These are phyloP conservation scores for Anthostomella pinea DNA, from an alignment of 2,329 filamentous ascomycete genomes.

Conservation along the genomic window DNA sequence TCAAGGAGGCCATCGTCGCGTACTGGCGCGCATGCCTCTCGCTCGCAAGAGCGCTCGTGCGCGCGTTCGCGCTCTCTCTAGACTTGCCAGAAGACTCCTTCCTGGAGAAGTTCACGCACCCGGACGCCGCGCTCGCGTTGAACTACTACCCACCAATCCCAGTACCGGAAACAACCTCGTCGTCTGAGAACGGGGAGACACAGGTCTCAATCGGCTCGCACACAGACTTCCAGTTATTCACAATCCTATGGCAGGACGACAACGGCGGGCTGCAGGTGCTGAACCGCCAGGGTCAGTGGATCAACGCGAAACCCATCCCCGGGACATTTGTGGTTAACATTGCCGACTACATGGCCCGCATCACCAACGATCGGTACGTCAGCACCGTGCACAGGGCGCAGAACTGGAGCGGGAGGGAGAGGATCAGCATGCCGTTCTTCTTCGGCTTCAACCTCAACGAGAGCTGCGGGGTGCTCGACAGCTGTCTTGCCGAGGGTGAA, in stretches of 20 bases:
- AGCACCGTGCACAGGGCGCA: slow-evolving; percentile 40
- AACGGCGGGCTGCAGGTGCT: slow-evolving; percentile 44
- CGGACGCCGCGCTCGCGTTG: slow-evolving; percentile 34
- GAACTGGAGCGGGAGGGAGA: slow-evolving; percentile 34
- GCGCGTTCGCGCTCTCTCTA: slow-evolving; percentile 40
- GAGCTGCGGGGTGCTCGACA: slow-evolving; percentile 39
- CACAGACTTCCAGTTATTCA: slow-evolving; percentile 48
- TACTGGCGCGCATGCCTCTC: slow-evolving; percentile 36
- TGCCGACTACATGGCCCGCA: slow-evolving; percentile 40
- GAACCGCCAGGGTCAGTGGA: slow-evolving; percentile 42
- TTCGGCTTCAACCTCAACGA: slow-evolving; percentile 37
- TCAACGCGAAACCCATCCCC: slow-evolving; percentile 40
- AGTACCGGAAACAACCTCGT: slow-evolving; percentile 1
- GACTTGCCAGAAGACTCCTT: slow-evolving; percentile 39
- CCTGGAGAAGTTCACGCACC: slow-evolving; percentile 32
- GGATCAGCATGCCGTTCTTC: slow-evolving; percentile 42
- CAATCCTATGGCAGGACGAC: slow-evolving; percentile 44
- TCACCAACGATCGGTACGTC: slow-evolving; percentile 42
- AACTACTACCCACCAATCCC: slow-evolving; percentile 41
- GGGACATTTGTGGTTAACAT: slow-evolving; percentile 46
- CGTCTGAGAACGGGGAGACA: slow-evolving; percentile 16
- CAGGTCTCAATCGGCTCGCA: slow-evolving; percentile 40
- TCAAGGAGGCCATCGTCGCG: slow-evolving; percentile 34
- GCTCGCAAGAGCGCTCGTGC: slow-evolving; percentile 37
- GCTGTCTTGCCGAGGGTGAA: slow-evolving; percentile 34